These are phyloP conservation scores for Cubamyces lactineus DNA, from an alignment of 768 basidiomycete species.

Conservation along the genomic window DNA sequence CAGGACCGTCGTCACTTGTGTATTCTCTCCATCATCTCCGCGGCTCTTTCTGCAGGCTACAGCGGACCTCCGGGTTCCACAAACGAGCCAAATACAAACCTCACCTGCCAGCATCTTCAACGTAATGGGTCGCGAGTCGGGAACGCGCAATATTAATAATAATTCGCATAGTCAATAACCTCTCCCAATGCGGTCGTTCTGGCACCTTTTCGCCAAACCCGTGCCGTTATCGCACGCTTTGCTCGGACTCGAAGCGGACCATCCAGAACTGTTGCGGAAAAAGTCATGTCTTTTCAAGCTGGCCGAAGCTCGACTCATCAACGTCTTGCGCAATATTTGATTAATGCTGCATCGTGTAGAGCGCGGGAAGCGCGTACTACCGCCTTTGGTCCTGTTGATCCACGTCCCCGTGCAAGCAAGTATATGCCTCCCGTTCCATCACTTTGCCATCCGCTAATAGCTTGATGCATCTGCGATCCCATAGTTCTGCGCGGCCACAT, in stretches of 20 bases:
- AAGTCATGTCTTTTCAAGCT: neutral
- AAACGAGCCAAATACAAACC: neutral
- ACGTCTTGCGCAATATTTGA: neutral
- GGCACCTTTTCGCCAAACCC: neutral
- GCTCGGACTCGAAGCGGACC: slow-evolving; percentile 12
- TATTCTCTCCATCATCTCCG: slow-evolving; percentile 9
- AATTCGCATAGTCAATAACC: neutral
- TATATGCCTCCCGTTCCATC: neutral
- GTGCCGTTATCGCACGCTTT: slow-evolving; percentile 10
- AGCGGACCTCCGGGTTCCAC: no score
- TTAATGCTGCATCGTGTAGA: slow-evolving; percentile 2
- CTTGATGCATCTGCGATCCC: no score
- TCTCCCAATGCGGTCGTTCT: neutral
- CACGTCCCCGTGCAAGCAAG: no score
- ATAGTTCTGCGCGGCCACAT: neutral
- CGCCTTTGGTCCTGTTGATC: no score
- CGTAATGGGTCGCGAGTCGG: neutral
- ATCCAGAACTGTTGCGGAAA: neutral
- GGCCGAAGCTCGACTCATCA: neutral
- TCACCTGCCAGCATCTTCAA: neutral
- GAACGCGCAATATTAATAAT: neutral
- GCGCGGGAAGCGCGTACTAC: no score
- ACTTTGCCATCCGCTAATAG: neutral
- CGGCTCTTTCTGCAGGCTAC: slow-evolving; percentile 1
- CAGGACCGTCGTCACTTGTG: no score